Percentiles rank a stretch among this genome's conserved stretches.
phyloP scores from a whole-genome alignment of 2,329 filamentous ascomycete genomes.

The Septoria petroselini region DNA sequence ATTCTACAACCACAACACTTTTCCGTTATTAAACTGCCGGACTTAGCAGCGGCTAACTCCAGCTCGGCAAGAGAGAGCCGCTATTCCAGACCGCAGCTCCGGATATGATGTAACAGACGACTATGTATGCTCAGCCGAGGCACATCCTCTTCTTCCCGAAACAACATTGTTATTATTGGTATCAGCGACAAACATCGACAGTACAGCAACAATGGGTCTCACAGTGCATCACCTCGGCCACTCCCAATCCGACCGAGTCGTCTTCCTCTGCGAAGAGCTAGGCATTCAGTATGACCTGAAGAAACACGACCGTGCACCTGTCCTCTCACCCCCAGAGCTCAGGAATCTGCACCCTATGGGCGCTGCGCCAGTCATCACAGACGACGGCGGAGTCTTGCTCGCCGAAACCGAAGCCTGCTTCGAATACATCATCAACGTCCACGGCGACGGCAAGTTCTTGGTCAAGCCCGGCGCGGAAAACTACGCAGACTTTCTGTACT shows the following conservation, averaged over 20 bases:
- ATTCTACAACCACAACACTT: background rate
- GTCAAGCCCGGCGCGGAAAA: slow-evolving; percentile 46
- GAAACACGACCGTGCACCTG: slow-evolving; percentile 48
- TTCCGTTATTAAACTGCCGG: background rate
- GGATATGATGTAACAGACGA: background rate
- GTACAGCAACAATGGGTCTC: slow-evolving; percentile 37
- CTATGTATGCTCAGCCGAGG: background rate
- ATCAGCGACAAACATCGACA: background rate
- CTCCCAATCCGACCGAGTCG: slow-evolving; percentile 62
- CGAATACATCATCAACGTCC: slow-evolving; percentile 59
- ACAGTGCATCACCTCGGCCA: slow-evolving; percentile 40
- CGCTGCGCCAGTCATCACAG: slow-evolving; percentile 59
- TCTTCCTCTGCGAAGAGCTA: slow-evolving; percentile 65
- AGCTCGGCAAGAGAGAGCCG: background rate
- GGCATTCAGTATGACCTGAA: slow-evolving; percentile 53
- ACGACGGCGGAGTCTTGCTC: slow-evolving; percentile 47
- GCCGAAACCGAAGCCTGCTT: slow-evolving; percentile 59
- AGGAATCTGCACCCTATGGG: slow-evolving; percentile 46
- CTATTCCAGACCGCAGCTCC: background rate
- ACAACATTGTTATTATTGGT: too few species aligned
- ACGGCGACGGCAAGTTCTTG: slow-evolving; percentile 52
- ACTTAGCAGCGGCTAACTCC: background rate
- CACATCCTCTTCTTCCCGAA: background rate
- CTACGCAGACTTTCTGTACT: slow-evolving; percentile 63
- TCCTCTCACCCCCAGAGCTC: slow-evolving; percentile 34